Base-by-base conservation (phyloP, 495 filamentous ascomycete species). In the Hypoxylon perforatum region DNA sequence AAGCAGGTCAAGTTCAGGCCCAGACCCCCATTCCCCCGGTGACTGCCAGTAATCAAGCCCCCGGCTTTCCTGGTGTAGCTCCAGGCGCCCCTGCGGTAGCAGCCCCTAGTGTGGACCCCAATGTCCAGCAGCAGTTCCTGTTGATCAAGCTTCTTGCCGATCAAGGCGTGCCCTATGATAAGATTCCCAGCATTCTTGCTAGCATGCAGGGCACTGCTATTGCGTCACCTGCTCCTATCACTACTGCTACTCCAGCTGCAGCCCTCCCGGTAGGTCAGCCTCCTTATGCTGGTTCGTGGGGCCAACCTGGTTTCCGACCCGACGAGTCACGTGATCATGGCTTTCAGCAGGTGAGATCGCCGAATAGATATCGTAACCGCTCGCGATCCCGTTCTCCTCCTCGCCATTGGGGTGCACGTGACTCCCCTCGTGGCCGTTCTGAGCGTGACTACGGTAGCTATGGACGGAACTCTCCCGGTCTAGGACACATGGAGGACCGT, bases 361-460 rank as follows among this genome's bases (percentile, higher is more conserved):
- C 85, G 45, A 81, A 78, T 61, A 82, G 85, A 56, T 88, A 87
- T 71, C 88, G 90, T 42, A 86, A 88, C 52, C 88, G 91, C 18
- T 95, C 92, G 35, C 86, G 92, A 44, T 95, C 92, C 11, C 84
- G 81, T 8, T 86, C 86, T 25, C 90, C 91, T 35, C 82, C 82
- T 36, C 90, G 89, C 74, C 86, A 84, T 68, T 90, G 91, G 78
- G 87, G 86, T 56, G 80, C 83, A 6, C 72, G 75, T 6, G 76
- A 67, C 8, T 80, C 79, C 18, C 80, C 79, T 9, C 75, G 79
- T 42, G 70, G 76, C 15, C 80, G 58, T 15, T 53, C 65, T 42
- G 65, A 68, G 15, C 65, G 78, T 55, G 77, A 80, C 6, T 79
- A 76, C 38, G 75, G 76, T 46, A 73, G 75, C 18, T 80, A 78